Evolutionary conservation across 1,139 yeast species (phyloP).

Genomic region (Debaryomycetaceae sp.): DNA sequence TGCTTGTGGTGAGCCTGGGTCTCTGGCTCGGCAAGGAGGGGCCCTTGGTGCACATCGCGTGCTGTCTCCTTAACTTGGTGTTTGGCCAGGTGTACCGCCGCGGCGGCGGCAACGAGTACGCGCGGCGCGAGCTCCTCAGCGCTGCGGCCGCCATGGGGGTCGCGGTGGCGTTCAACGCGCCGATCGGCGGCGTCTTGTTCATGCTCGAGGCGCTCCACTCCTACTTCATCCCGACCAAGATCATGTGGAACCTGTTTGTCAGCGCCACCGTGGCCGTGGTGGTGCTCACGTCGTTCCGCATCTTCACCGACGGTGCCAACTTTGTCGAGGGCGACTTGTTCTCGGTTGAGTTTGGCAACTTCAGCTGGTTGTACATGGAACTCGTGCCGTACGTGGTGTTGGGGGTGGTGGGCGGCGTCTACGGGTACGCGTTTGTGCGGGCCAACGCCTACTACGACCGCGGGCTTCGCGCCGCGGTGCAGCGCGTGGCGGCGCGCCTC

Average conservation of each 20-base stretch:
- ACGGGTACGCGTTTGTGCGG: conserved; percentile 52
- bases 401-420: conserved; percentile 66
- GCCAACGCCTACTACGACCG: conserved; percentile 37
- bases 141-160: conserved; percentile 95
- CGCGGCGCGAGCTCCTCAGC: conserved; percentile 59
- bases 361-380: conserved; percentile 72
- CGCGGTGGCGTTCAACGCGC: conserved; percentile 90
- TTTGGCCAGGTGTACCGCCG: conserved; percentile 36
- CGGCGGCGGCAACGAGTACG: conserved; percentile 36
- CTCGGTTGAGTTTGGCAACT: conserved; percentile 58
- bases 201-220: conserved; percentile 71
- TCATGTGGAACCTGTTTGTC: conserved; percentile 81
- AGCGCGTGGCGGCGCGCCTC: conserved; percentile 15
- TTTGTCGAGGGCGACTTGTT: conserved; percentile 56
- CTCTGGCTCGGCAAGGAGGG: conserved; percentile 93
- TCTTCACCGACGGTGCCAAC: conserved; percentile 54
- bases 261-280: conserved; percentile 74
- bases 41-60: conserved; percentile 83
- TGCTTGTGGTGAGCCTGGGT: conserved; percentile 74
- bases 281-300: conserved; percentile 50
- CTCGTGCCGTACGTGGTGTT: conserved; percentile 61
- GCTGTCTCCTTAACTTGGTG: conserved; percentile 47
- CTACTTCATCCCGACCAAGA: conserved; percentile 55
- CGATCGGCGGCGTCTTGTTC: conserved; percentile 90
- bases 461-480: conserved; percentile 17